A percentile compares a stretch with the other conserved stretches of the same genome.
phyloP scores from a whole-genome alignment of 2,329 filamentous ascomycete genomes.

The Paraconiothyrium brasiliense region DNA sequence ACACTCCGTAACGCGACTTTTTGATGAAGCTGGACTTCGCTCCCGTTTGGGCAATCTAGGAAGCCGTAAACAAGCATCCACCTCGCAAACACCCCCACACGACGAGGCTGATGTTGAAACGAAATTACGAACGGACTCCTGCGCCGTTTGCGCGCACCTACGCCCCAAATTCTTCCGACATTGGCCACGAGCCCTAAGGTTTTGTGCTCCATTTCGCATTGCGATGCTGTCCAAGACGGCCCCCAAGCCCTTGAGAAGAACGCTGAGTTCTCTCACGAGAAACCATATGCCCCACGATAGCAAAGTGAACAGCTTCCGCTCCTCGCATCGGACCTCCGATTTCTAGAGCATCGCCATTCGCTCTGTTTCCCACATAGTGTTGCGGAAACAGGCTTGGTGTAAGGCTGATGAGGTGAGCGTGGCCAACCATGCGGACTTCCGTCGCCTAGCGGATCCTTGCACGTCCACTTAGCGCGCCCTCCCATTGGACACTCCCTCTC shows the following conservation, averaged over 20 bases:
- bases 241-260: background rate
- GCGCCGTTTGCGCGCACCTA: background rate
- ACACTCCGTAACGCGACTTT: slow-evolving; percentile 9
- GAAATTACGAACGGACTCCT: slow-evolving; percentile 13
- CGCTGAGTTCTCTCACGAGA: background rate
- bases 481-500: slow-evolving; percentile 1
- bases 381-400: slow-evolving; percentile 2
- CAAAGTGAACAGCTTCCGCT: background rate
- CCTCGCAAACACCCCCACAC: slow-evolving; percentile 10
- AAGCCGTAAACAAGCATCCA: slow-evolving; percentile 6
- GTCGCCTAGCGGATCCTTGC: slow-evolving; percentile 12
- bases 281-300: background rate
- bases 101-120: background rate
- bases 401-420: slow-evolving; percentile 11
- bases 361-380: slow-evolving; percentile 5
- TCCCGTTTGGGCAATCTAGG: slow-evolving; percentile 10
- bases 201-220: background rate
- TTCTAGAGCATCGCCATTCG: slow-evolving; percentile 8
- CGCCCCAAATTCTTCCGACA: slow-evolving; percentile 6
- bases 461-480: background rate
- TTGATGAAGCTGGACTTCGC: slow-evolving; percentile 10
- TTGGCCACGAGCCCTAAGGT: background rate
- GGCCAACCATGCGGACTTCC: slow-evolving; percentile 12
- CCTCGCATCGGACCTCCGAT: slow-evolving; percentile 13
- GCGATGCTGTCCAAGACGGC: background rate